Percentiles rank a stretch among this genome's conserved stretches.
Conservation (phyloP, 1,284 basidiomycete species). For the Mycena citricolor region DNA sequence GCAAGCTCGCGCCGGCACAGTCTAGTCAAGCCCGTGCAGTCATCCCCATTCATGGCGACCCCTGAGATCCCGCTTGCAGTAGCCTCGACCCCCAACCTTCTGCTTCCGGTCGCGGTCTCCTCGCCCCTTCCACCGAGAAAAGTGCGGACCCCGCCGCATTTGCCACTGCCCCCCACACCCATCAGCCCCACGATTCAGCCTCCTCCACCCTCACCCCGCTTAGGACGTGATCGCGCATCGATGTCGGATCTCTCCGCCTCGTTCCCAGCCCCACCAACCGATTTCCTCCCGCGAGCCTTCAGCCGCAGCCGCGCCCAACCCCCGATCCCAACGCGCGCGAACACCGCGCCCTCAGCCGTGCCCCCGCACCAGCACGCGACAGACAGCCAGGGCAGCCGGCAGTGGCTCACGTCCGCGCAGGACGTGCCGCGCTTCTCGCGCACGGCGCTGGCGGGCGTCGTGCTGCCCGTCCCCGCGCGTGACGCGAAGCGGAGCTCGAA, state of each 20-base stretch:
- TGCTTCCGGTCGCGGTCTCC: constrained; percentile 9
- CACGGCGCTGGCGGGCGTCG: constrained; percentile 39
- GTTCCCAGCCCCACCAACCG: constrained; percentile 5
- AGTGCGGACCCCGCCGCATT: not conserved
- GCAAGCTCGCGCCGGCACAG: too few relatives aligned
- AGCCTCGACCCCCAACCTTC: constrained; percentile 17
- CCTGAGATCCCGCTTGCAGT: too few relatives aligned
- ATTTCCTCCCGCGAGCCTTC: constrained; percentile 13
- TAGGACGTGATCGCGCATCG: constrained; percentile 5
- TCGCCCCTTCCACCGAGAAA: not conserved
- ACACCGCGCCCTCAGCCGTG: constrained; percentile 1
- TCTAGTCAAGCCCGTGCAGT: too few relatives aligned
- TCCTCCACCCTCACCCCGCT: constrained; percentile 5
- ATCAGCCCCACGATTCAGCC: constrained; percentile 6
- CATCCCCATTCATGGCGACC: too few relatives aligned
- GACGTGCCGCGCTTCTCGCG: constrained; percentile 46
- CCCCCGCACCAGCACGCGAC: constrained; percentile 4
- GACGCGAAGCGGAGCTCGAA: constrained; percentile 20
- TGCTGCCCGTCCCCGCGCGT: constrained; percentile 45
- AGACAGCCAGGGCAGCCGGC: constrained; percentile 29
- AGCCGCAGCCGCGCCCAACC: not conserved
- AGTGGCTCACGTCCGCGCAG: constrained; percentile 42
- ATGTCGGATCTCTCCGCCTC: constrained; percentile 1
- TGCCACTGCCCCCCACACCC: not conserved
- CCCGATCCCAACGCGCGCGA: not conserved